A percentile compares a stretch with the other conserved stretches of the same genome.
Evolutionary conservation across 352 stramenopile genomes (phyloP).

Genomic region (Globisporangium yorkense): DNA sequence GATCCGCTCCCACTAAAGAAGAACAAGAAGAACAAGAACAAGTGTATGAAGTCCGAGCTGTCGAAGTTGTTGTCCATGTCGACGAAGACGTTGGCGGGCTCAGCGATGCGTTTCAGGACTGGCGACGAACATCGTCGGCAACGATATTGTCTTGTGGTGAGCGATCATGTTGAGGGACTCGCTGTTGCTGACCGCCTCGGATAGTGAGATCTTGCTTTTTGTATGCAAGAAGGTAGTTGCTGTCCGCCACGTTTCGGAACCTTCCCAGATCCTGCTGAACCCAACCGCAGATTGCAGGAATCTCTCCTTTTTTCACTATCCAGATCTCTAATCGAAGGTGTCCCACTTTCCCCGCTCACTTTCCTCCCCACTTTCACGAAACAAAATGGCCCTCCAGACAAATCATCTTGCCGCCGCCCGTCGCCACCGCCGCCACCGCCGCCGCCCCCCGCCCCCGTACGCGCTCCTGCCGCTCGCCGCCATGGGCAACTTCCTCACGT

Average conservation of each 20-base stretch:
- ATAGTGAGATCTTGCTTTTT: neutral
- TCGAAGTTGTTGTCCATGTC: too few species aligned
- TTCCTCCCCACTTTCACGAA: too few species aligned
- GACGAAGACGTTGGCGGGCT: too few species aligned
- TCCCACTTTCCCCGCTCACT: too few species aligned
- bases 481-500: conserved; percentile 82
- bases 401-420: conserved; percentile 3
- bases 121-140: too few species aligned
- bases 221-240: neutral
- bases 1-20: conserved; percentile 60
- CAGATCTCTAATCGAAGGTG: neutral
- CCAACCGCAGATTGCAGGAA: too few species aligned
- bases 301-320: neutral
- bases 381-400: neutral
- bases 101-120: too few species aligned
- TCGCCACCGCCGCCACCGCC: neutral
- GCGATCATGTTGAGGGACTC: too few species aligned
- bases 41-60: too few species aligned
- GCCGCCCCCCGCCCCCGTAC: neutral
- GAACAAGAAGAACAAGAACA: neutral
- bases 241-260: neutral
- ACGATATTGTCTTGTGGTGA: too few species aligned
- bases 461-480: neutral
- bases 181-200: too few species aligned
- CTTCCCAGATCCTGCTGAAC: too few species aligned